Evolutionary conservation across 2,329 filamentous ascomycete genomes (phyloP), one percentile per base, ranked within the genome.

Genomic region (Phaeomoniella chlamydospora): DNA sequence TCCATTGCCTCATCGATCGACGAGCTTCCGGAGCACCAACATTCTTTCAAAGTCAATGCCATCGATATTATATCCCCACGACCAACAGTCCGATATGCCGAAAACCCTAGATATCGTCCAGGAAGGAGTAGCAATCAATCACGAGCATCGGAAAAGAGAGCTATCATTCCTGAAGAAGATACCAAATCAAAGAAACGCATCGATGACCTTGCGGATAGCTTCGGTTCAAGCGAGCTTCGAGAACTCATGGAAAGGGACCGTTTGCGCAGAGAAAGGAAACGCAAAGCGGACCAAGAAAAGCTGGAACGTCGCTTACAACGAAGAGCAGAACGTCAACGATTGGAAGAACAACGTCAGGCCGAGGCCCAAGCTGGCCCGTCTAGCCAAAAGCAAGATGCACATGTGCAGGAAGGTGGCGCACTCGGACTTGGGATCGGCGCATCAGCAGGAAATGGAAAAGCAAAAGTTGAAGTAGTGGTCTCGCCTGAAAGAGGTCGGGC

Each of bases 221-320:
- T 98, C 37, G 84, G 85, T 57, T 81, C 90, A 3, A 74, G 80
- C 36, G 87, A 85, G 46, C 56, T 98, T 29, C 73, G 88, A 39
- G 82, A 93, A 52, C 66, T 96, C 18, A 80, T 98, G 72, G 90
- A 98, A 48, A 69, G 90, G 40, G 90, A 98, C 50, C 70, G 78
- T 45, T 74, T 87, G 48, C 72, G 90, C 39, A 75, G 72, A 44
- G 83, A 94, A 45, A 75, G 76, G 52, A 87, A 82, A 57, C 72
- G 70, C 36, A 68, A 73, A 42, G 77, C 76, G 36, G 81, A 87
- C 48, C 74, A 73, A 45, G 75, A 80, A 49, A 69, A 56, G 41
- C 62, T 70, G 26, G 64, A 72, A 41, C 62, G 64, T 38, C 62
- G 54, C 42, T 45, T 62, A 31, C 54, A 61, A 40, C 51, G 53